Percentiles rank a stretch among this genome's conserved stretches.
These are phyloP conservation scores for Fusarium chuoi DNA, from an alignment of 2,329 filamentous ascomycete genomes.

Conservation along the genomic window DNA sequence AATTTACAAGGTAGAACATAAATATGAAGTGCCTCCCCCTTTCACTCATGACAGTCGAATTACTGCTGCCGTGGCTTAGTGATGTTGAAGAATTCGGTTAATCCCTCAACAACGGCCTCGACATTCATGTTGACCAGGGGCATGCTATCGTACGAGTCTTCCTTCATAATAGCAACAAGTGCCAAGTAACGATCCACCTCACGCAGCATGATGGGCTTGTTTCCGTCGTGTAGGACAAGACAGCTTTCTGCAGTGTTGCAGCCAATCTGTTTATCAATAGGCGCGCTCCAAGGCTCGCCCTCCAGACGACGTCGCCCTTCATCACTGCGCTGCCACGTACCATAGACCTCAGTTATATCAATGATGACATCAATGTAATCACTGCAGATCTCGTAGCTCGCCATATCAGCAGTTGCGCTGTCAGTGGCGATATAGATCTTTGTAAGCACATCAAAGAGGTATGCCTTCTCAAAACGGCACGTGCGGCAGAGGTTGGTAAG, in stretches of 20 bases:
- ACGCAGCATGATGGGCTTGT: constrained; percentile 72
- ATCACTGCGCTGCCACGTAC: constrained; percentile 72
- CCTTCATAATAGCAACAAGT: constrained; percentile 86
- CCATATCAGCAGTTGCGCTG: constrained; percentile 91
- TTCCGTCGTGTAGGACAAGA: constrained; percentile 72
- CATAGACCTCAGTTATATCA: constrained; percentile 95
- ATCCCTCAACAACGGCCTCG: constrained; percentile 80
- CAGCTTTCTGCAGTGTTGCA: constrained; percentile 74
- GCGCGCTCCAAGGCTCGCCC: constrained; percentile 68
- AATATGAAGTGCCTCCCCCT: not conserved
- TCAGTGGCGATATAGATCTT: constrained; percentile 99
- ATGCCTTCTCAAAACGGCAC: constrained; percentile 96
- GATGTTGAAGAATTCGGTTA: constrained; percentile 82
- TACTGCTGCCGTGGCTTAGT: constrained; percentile 66
- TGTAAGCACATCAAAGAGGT: constrained; percentile 95
- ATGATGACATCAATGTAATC: constrained; percentile 99
- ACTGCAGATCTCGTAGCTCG: constrained; percentile 96
- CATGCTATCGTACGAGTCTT: constrained; percentile 85
- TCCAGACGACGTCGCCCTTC: constrained; percentile 67
- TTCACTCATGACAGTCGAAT: not conserved
- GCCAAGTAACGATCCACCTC: constrained; percentile 81
- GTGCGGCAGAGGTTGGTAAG: constrained; percentile 94
- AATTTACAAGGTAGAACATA: constrained; percentile 34
- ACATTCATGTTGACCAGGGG: constrained; percentile 89
- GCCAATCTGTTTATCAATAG: constrained; percentile 72